Conservation (phyloP, 2,329 filamentous ascomycete genomes). For the Stagonosporopsis rhizophila region DNA sequence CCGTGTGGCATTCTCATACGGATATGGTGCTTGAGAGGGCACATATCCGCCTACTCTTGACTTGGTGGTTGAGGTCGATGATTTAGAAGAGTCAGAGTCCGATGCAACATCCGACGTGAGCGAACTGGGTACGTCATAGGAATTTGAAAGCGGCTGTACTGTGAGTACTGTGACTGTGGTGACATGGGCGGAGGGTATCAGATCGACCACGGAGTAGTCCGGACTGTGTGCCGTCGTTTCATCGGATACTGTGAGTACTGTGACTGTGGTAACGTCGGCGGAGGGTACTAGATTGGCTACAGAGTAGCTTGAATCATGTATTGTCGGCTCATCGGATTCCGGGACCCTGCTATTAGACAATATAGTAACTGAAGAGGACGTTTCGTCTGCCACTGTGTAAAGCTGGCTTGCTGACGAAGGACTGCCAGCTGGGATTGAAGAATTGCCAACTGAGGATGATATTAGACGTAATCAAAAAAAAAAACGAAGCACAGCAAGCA, state of each 20-base stretch:
- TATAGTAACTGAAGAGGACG: constrained; percentile 5
- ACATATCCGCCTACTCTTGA: not conserved
- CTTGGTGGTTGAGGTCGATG: not conserved
- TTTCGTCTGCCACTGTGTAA: not conserved
- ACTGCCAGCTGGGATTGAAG: constrained; percentile 3
- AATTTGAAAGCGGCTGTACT: not conserved
- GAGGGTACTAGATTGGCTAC: not conserved
- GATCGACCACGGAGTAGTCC: not conserved
- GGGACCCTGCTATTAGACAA: not conserved
- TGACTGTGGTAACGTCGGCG: not conserved
- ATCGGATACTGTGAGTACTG: not conserved
- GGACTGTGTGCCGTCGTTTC: not conserved
- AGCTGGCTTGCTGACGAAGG: not conserved
- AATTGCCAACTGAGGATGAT: constrained; percentile 11
- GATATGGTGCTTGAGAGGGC: constrained; percentile 4
- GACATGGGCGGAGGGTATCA: not conserved
- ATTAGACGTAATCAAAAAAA: constrained; percentile 4
- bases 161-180: constrained; percentile 3
- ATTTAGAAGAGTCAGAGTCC: not conserved
- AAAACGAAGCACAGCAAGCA: constrained; percentile 2
- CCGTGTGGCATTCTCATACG: constrained; percentile 3
- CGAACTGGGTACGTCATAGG: not conserved
- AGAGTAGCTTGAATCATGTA: not conserved
- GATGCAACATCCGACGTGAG: not conserved
- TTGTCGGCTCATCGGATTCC: not conserved